phyloP scores from a whole-genome alignment of 441 rosid species.

The Populus trichocarpa region DNA sequence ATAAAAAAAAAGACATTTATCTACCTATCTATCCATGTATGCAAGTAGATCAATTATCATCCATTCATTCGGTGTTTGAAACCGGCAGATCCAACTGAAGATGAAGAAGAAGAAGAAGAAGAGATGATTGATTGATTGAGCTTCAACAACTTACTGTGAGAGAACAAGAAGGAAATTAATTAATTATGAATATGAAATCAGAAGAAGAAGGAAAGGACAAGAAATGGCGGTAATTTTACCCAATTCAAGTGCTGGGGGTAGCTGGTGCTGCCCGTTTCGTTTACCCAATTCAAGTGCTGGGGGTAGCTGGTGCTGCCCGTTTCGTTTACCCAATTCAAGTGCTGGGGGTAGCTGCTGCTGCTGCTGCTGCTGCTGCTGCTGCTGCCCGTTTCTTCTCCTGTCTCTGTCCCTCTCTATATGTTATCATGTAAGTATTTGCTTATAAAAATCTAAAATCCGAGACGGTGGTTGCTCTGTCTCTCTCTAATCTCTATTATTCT shows the following conservation, averaged over 20 bases:
- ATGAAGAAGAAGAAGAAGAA: not conserved
- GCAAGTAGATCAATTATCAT: not conserved
- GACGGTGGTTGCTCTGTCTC: too few species aligned
- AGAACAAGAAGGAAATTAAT: not conserved
- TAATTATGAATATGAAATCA: not conserved
- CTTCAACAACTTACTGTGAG: too few species aligned
- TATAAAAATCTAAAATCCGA: too few species aligned
- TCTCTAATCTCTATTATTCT: too few species aligned
- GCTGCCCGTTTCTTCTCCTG: too few species aligned
- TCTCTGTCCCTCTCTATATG: too few species aligned
- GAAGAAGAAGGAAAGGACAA: not conserved
- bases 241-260: not conserved
- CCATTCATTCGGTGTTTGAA: not conserved
- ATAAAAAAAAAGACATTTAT: not conserved
- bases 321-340: not conserved
- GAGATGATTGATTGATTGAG: not conserved
- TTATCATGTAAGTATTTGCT: too few species aligned
- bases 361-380: too few species aligned
- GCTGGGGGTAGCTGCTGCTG: not conserved
- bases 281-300: too few species aligned
- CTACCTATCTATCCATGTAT: not conserved
- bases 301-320: not conserved
- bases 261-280: too few species aligned
- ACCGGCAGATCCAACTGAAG: not conserved
- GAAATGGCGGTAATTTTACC: not conserved